Evolutionary conservation across 371 early-diverging fungal species (phyloP), one percentile per base, ranked within the genome.

Genomic region (Mortierella sp.): DNA sequence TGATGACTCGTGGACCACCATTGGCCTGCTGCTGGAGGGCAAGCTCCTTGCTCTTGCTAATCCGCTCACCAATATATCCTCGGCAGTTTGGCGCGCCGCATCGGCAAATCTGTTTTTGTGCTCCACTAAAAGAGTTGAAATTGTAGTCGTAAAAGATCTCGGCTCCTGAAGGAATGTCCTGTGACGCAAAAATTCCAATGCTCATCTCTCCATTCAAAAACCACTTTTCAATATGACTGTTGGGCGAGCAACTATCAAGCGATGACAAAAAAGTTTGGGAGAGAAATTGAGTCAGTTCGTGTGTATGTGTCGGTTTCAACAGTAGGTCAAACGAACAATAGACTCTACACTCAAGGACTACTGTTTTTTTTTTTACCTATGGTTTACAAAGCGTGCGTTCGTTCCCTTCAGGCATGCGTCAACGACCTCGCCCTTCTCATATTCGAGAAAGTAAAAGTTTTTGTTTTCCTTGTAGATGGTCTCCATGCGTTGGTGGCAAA

Each of bases 211-310:
- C 92, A 64, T 86, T 83, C 12, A 89, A 83, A 28, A 80, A 90
- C 95, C 95, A 95, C 83, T 95, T 94, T 68, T 95, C 95, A 64
- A 96, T 94, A 47, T 92, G 94, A 82, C 96, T 95, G 73, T 97
- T 97, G 21, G 97, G 96, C n/a, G 90, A 90, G 74, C 97, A 97
- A 52, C 91, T 88, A 53, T 62, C 11, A 48, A 7, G 11, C 6
- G 18, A 63, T 9, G 58, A 18, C 4, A 71, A 43, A 52, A 7
- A 1, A 7, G n/a, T 23, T 23, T 5, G 53, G 9, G 28, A 61
- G 25, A 44, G 23, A 26, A 1, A 63, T 7, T 16, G 28, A 11
- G 48, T 14, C 26, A 37, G 50, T n/a, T 21, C 44, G n/a, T n/a
- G 61, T 6, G 26, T 53, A 14, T 16, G 28, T 4, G 48, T 14